Evolutionary conservation across 108 stramenopile species (phyloP).

Genomic region (Cyclotella choctawhatcheeana): DNA sequence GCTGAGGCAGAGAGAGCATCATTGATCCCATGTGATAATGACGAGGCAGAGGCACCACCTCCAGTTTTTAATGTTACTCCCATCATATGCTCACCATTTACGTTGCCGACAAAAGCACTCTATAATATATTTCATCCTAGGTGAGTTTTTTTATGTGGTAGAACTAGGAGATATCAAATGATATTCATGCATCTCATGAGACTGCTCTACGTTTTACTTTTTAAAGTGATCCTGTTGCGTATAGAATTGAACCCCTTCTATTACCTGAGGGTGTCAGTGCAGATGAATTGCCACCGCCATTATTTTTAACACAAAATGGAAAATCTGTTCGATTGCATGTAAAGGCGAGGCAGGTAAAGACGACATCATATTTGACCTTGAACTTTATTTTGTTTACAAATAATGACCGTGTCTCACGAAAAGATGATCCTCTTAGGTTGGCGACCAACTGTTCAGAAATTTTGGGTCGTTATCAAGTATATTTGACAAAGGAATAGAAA

Average conservation of each 20-base stretch:
- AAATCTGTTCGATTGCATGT: constrained; percentile 78
- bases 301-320: constrained; percentile 70
- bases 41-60: constrained; percentile 45
- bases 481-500: constrained; percentile 44
- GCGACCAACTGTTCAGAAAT: constrained; percentile 57
- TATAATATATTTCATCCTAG: constrained; percentile 86
- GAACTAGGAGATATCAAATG: no score
- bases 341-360: constrained; percentile 74
- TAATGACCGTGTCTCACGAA: no score
- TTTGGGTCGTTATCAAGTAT: constrained; percentile 49
- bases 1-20: constrained; percentile 52
- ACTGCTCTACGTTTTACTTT: neutral
- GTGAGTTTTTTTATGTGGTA: no score
- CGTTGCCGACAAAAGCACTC: constrained; percentile 62
- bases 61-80: constrained; percentile 48
- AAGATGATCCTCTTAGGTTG: no score
- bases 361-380: no score
- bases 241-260: constrained; percentile 76
- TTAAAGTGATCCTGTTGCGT: constrained; percentile 77
- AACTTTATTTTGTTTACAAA: no score
- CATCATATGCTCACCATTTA: constrained; percentile 69
- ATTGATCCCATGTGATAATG: constrained; percentile 53
- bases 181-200: no score
- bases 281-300: constrained; percentile 61
- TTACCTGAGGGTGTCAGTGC: constrained; percentile 54